A percentile compares a stretch with the other conserved stretches of the same genome.
Evolutionary conservation across 305 asterid genomes (phyloP).

Genomic region (Nicotiana rustica): DNA sequence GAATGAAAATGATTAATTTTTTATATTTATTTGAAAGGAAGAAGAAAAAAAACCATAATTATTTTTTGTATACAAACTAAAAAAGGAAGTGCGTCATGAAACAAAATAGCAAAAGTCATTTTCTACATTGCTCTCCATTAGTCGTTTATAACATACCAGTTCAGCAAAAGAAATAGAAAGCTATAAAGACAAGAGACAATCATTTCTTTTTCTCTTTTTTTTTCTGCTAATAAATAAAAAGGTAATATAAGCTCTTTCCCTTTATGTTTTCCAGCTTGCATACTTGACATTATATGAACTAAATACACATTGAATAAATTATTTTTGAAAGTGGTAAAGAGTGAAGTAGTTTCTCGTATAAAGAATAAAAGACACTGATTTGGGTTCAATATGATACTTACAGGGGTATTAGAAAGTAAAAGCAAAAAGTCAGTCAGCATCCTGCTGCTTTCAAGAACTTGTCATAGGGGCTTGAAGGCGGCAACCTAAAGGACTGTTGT

Average conservation of each 20-base stretch:
- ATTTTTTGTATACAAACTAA: no score
- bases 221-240: background rate
- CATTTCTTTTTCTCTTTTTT: constrained; percentile 17
- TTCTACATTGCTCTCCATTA: no score
- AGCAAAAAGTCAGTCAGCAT: constrained; percentile 41
- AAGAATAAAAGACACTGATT: background rate
- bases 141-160: constrained; percentile 7
- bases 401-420: constrained; percentile 33
- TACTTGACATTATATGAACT: constrained; percentile 20
- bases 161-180: background rate
- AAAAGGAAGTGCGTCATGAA: no score
- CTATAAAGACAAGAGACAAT: background rate
- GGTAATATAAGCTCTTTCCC: background rate
- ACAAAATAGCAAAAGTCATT: no score
- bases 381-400: constrained; percentile 23
- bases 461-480: constrained; percentile 66
- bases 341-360: background rate
- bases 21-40: no score
- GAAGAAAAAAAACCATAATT: no score
- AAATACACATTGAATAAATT: background rate
- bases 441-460: constrained; percentile 64
- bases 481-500: constrained; percentile 56
- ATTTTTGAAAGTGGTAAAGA: background rate
- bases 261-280: constrained; percentile 31
- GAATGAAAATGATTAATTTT: no score